phyloP scores from a whole-genome alignment of 306 rosid genomes.

The Gillenia trifoliata region DNA sequence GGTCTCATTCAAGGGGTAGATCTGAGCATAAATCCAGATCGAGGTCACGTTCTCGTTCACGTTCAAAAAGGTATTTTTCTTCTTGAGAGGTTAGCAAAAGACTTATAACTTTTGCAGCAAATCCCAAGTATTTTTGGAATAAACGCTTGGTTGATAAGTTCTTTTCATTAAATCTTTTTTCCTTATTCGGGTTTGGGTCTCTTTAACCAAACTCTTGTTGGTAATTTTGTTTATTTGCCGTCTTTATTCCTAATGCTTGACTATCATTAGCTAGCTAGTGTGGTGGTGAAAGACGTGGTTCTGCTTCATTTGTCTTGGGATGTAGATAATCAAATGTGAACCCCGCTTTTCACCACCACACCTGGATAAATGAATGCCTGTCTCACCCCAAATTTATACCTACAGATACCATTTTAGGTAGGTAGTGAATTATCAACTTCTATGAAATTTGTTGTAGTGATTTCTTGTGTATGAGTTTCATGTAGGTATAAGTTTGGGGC shows the following conservation, averaged over 20 bases:
- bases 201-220: neutral
- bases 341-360: neutral
- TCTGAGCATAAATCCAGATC: conserved; percentile 68
- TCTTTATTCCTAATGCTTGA: neutral
- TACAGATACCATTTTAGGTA: neutral
- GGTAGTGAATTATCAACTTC: neutral
- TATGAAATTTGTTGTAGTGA: neutral
- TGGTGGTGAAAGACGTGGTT: neutral
- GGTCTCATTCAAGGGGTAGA: conserved; percentile 51
- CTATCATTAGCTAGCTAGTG: neutral
- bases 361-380: neutral
- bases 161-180: neutral
- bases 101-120: too few relatives aligned
- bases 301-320: neutral
- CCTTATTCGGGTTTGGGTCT: neutral
- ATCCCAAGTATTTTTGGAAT: neutral
- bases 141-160: neutral
- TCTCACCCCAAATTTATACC: neutral
- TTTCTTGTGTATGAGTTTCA: neutral
- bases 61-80: conserved; percentile 74
- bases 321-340: neutral
- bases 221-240: neutral
- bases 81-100: neutral
- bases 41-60: conserved; percentile 85
- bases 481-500: neutral